Conservation (phyloP, 768 basidiomycete genomes). For the Rhizopogon vulgaris region DNA sequence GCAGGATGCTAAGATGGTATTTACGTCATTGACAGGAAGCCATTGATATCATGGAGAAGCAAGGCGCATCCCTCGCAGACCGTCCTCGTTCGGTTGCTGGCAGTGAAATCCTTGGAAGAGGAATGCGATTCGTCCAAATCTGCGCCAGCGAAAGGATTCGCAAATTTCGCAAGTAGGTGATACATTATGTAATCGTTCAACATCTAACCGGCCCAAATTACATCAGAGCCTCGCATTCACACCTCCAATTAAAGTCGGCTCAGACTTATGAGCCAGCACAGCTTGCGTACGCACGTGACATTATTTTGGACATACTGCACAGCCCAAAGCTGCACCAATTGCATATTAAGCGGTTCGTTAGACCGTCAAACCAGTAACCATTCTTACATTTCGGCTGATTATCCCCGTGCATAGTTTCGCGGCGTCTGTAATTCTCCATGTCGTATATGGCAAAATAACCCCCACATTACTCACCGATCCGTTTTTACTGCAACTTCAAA, state of each 20-base stretch:
- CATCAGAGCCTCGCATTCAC: conserved; percentile 43
- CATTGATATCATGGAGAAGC: conserved; percentile 32
- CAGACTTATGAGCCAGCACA: conserved; percentile 40
- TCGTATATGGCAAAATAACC: conserved; percentile 23
- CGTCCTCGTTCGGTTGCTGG: conserved; percentile 47
- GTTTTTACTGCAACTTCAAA: conserved; percentile 21
- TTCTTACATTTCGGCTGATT: not conserved
- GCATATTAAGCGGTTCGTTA: conserved; percentile 33
- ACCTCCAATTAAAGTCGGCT: conserved; percentile 46
- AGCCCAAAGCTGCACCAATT: conserved; percentile 17
- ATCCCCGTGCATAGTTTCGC: conserved; percentile 14
- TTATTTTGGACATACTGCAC: conserved; percentile 16
- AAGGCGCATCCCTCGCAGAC: conserved; percentile 46
- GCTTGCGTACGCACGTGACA: conserved; percentile 26
- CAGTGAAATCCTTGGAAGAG: conserved; percentile 51
- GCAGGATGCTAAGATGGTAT: conserved; percentile 40
- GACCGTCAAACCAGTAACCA: conserved; percentile 14
- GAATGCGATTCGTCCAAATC: conserved; percentile 50
- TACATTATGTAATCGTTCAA: conserved; percentile 2
- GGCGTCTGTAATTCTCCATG: conserved; percentile 19
- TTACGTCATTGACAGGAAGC: conserved; percentile 25
- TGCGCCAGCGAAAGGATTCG: conserved; percentile 51
- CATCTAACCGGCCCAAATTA: not conserved
- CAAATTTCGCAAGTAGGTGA: conserved; percentile 44
- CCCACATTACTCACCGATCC: conserved; percentile 14